Percentiles rank a stretch among this genome's conserved stretches.
Evolutionary conservation across 1,284 basidiomycete genomes (phyloP).

Genomic region (Exobasidium cylindrosporum): DNA sequence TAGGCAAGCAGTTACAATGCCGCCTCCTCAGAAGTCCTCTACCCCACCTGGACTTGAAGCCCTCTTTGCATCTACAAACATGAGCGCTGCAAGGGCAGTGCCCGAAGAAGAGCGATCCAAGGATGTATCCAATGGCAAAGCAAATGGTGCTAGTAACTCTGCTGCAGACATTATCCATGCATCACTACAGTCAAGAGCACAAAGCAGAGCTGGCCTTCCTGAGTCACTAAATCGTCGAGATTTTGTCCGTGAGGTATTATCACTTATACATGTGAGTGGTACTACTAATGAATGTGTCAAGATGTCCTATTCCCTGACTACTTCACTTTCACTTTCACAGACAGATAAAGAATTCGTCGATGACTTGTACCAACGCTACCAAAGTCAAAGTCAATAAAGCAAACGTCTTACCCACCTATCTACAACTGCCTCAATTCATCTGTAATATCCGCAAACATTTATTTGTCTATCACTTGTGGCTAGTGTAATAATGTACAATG

Average conservation of each 20-base stretch:
- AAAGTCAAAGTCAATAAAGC: not conserved
- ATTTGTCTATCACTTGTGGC: not conserved
- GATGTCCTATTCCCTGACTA: slow-evolving; percentile 4
- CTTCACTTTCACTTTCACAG: slow-evolving; percentile 18
- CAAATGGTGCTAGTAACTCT: not conserved
- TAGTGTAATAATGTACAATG: not conserved
- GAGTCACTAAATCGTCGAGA: slow-evolving; percentile 61
- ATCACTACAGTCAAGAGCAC: not conserved
- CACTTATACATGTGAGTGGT: slow-evolving; percentile 67
- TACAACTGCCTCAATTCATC: not conserved
- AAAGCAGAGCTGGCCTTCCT: not conserved
- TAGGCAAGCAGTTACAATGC: slow-evolving; percentile 55
- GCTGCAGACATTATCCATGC: not conserved
- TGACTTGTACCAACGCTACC: slow-evolving; percentile 34
- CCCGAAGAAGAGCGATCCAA: slow-evolving; percentile 57
- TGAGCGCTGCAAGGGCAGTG: slow-evolving; percentile 64
- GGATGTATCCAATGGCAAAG: not conserved
- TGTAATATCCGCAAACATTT: not conserved
- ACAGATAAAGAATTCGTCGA: slow-evolving; percentile 43
- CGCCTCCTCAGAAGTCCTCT: slow-evolving; percentile 49
- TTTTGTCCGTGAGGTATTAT: slow-evolving; percentile 68
- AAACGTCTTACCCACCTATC: not conserved
- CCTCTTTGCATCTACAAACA: slow-evolving; percentile 59
- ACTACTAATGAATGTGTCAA: no score
- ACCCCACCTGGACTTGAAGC: slow-evolving; percentile 56